Evolutionary conservation across 2,329 filamentous ascomycete genomes (phyloP).

Genomic region (Purpureocillium takamizusanense): DNA sequence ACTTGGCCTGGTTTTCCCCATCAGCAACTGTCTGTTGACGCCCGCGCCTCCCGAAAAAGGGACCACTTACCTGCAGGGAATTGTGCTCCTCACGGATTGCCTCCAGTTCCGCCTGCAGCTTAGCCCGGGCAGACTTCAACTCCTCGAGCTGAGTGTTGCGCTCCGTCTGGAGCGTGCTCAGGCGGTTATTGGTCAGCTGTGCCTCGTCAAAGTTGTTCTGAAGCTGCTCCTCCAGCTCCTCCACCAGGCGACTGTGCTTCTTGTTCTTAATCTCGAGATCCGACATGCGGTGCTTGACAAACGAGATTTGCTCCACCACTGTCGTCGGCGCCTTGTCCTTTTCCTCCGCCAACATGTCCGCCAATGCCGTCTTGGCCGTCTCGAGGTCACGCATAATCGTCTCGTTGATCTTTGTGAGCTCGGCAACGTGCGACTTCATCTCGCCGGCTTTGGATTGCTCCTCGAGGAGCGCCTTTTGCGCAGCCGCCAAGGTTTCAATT

Average conservation of each 20-base stretch:
- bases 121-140: slow-evolving; percentile 53
- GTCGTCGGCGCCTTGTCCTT: slow-evolving; percentile 33
- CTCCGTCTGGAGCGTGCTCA: slow-evolving; percentile 73
- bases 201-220: slow-evolving; percentile 93
- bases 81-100: slow-evolving; percentile 60
- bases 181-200: slow-evolving; percentile 71
- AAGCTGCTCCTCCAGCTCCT: slow-evolving; percentile 94
- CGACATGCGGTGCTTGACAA: slow-evolving; percentile 56
- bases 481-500: slow-evolving; percentile 46
- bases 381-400: slow-evolving; percentile 55
- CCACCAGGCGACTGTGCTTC: slow-evolving; percentile 85
- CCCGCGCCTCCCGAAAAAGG: slow-evolving; percentile 1
- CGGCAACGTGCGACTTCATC: slow-evolving; percentile 44
- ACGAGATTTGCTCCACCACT: slow-evolving; percentile 46
- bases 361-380: slow-evolving; percentile 44
- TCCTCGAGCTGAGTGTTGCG: slow-evolving; percentile 71
- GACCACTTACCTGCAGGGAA: slow-evolving; percentile 70
- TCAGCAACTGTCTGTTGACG: no score
- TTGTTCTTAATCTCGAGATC: slow-evolving; percentile 63
- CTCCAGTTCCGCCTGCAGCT: slow-evolving; percentile 62
- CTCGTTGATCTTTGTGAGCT: slow-evolving; percentile 50
- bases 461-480: slow-evolving; percentile 49
- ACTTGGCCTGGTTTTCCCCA: slow-evolving; percentile 40
- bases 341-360: slow-evolving; percentile 43
- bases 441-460: slow-evolving; percentile 51